phyloP scores from a whole-genome alignment of 2,329 filamentous ascomycete genomes.

The Leptographium radiaticola region DNA sequence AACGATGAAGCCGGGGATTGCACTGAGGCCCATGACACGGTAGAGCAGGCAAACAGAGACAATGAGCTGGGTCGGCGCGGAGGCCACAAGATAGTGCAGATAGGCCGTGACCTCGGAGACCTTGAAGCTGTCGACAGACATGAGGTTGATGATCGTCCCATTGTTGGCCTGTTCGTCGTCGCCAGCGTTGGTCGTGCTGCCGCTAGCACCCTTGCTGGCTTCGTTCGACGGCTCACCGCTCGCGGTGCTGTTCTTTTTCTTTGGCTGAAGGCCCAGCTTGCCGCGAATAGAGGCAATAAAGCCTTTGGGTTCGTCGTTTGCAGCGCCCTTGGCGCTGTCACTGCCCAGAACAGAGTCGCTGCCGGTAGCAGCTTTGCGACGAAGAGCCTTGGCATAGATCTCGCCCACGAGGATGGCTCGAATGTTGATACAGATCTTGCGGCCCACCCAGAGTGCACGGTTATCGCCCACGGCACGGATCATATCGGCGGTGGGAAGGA shows the following conservation, averaged over 20 bases:
- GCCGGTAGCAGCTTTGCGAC: slow-evolving; percentile 74
- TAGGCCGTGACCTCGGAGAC: slow-evolving; percentile 91
- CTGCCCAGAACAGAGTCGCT: slow-evolving; percentile 61
- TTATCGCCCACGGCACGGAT: slow-evolving; percentile 73
- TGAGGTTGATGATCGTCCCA: slow-evolving; percentile 98
- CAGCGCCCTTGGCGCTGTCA: slow-evolving; percentile 22
- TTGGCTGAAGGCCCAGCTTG: slow-evolving; percentile 43
- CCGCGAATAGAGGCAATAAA: slow-evolving; percentile 38
- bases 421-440: slow-evolving; percentile 85
- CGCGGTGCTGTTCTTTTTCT: slow-evolving; percentile 21
- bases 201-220: slow-evolving; percentile 18
- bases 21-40: slow-evolving; percentile 80
- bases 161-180: slow-evolving; percentile 70
- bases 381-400: slow-evolving; percentile 89
- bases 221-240: slow-evolving; percentile 20
- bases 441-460: slow-evolving; percentile 82
- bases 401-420: slow-evolving; percentile 94
- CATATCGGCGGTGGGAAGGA: slow-evolving; percentile 72
- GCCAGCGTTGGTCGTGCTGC: slow-evolving; percentile 21
- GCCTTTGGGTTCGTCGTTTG: slow-evolving; percentile 23
- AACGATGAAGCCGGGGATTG: slow-evolving; percentile 81
- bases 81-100: slow-evolving; percentile 87
- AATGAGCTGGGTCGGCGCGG: slow-evolving; percentile 76
- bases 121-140: slow-evolving; percentile 99
- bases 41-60: slow-evolving; percentile 76